Evolutionary conservation across 148 eudicot species (phyloP), one percentile per base, ranked within the genome.

Genomic region (Linanthus parryae): DNA sequence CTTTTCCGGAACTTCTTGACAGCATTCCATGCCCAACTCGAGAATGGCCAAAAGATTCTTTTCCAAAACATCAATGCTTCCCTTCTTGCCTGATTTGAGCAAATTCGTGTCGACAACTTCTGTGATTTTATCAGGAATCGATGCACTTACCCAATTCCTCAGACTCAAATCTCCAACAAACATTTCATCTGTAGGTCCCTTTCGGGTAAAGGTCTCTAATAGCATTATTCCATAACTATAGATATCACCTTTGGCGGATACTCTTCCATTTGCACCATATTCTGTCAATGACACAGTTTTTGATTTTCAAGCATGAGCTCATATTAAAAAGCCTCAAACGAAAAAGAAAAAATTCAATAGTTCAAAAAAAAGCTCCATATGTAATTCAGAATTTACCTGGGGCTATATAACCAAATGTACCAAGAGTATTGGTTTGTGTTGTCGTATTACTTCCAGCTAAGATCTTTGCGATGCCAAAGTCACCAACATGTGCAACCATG

Each of bases 401-500:
- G 16, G 65, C 65, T 14, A 61, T 51, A 31, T 61, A 61, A n/a
- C 65, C 57, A 13, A 61, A 10, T 3, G 65, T 61, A 14, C 49
- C 65, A 3, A 61, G 23, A 26, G 52, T 62, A 1, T 16, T 42
- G 1, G 66, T 62, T n/a, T 13, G 54, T 2, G 49, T 33, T 27
- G 16, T 46, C 5, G 11, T 28, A 13, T 51, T 18, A 15, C 38
- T 41, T 28, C 43, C 21, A 19, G 47, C n/a, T 2, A 61, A 10
- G 3, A 61, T 20, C 25, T 51, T 61, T 28, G 66, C 16, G 2
- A 54, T 45, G 36, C 67, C 67, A 35, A 63, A 62, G 27, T 62
- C 66, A 23, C 34, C n/a, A 5, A 62, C 52, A 34, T 33, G 52
- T 1, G 58, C 66, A 31, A 52, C 52, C 52, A 62, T 30, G 15